These are phyloP conservation scores for Cichorium intybus DNA, from an alignment of 140 eudicot species.

Conservation along the genomic window DNA sequence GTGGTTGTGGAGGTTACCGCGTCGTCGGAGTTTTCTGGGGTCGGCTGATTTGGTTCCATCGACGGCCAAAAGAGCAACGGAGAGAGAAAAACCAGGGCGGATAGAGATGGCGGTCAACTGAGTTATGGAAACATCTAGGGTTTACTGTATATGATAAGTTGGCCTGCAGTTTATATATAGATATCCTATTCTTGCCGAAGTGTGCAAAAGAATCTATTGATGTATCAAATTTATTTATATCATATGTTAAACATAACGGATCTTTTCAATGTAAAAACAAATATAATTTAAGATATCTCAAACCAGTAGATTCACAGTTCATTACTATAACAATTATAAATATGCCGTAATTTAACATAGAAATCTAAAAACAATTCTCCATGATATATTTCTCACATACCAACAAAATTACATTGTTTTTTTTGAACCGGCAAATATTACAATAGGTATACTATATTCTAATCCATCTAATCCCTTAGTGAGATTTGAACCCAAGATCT, in stretches of 20 bases:
- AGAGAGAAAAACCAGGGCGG: not conserved
- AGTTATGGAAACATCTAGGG: constrained; percentile 19
- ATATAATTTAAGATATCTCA: not conserved
- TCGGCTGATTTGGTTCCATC: constrained; percentile 26
- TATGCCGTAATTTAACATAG: no score
- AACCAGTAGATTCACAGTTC: no score
- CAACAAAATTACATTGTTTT: no score
- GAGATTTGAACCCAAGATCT: no score
- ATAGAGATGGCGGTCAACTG: constrained; percentile 33
- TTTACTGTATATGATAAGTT: constrained; percentile 19
- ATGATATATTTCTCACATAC: no score
- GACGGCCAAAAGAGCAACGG: not conserved
- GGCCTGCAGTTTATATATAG: constrained; percentile 30
- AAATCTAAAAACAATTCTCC: no score
- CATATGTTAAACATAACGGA: not conserved
- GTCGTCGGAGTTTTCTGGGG: constrained; percentile 29
- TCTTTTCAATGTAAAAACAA: not conserved
- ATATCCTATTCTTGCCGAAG: constrained; percentile 27
- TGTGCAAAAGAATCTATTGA: constrained; percentile 12
- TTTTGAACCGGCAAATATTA: no score
- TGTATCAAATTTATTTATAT: not conserved
- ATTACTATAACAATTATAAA: no score
- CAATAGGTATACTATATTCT: no score
- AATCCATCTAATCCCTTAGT: no score
- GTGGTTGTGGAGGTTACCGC: constrained; percentile 3